Base-by-base conservation (phyloP, 495 filamentous ascomycete species). In the Aspergillus asperescens region DNA sequence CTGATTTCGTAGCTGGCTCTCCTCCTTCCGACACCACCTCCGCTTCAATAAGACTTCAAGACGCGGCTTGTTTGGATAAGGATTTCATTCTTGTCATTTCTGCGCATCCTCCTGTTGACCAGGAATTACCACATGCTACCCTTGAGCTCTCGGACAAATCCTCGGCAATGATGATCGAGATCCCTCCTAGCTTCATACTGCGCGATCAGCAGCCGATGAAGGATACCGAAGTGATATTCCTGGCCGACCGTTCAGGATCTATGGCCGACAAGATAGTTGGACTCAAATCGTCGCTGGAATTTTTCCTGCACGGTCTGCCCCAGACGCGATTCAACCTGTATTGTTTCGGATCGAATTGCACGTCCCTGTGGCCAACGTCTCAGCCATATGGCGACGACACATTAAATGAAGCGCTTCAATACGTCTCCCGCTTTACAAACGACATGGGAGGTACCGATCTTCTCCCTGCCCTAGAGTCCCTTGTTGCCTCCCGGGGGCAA, bases 221-320 rank as follows among this genome's bases (percentile, higher is more conserved):
- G n/a, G 52, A 48, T 20, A 54, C 52, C 27, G 64, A 67, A 34
- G 55, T 67, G 12, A 52, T 65, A 1, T 65, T 67, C 34, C n/a
- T 65, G 0, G 62, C 54, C 1, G 59, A 65, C 45, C 35, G 55
- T 6, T 64, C 59, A 8, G 60, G 55, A 5, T 63, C 62, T 4
- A 64, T 63, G 62, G 7, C 19, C 4, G 28, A 4, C 12, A 62
- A 60, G 45, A 62, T 62, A 3, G 10, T 15, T 13, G 16, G 42
- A 15, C 50, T 58, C 9, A 32, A 15, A 5, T 15, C 32, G n/a
- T 43, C 31, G 3, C 28, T 55, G 51, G 37, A 54, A 3, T 25
- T 58, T 18, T 55, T 58, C 32, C 15, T 58, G 12, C 42, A 43
- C 9, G 41, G 50, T 20, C 55, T 58, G 10, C 55, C 55, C 3